These are phyloP conservation scores for Leccinum pachyderme DNA, from an alignment of 1,284 basidiomycete genomes.

Conservation along the genomic window DNA sequence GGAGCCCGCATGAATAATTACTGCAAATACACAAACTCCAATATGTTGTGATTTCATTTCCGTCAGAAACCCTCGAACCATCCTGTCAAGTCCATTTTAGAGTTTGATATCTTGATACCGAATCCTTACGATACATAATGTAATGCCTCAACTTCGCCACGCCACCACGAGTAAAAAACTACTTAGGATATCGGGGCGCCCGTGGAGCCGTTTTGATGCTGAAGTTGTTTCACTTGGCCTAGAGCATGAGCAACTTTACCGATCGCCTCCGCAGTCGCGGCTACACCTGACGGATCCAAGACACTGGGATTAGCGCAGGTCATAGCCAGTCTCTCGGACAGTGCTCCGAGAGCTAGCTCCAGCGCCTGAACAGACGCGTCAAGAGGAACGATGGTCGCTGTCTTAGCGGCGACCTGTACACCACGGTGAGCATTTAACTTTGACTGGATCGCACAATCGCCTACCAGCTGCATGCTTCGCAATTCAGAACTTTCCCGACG, in stretches of 20 bases:
- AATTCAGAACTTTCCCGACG: conserved; percentile 16
- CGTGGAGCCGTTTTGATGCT: conserved; percentile 31
- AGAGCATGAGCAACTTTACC: conserved; percentile 63
- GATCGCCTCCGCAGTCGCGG: conserved; percentile 67
- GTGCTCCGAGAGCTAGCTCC: conserved; percentile 48
- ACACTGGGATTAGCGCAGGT: conserved; percentile 39
- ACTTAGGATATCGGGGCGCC: conserved; percentile 18
- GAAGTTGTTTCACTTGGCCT: conserved; percentile 55
- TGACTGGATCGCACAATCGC: background rate
- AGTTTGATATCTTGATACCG: background rate
- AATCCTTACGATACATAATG: background rate
- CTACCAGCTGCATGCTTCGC: conserved; percentile 19
- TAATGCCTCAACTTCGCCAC: conserved; percentile 7
- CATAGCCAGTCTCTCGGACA: conserved; percentile 52
- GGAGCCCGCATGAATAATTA: background rate
- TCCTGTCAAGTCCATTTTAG: background rate
- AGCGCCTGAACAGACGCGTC: conserved; percentile 46
- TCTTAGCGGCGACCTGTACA: conserved; percentile 16
- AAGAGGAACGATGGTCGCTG: conserved; percentile 19
- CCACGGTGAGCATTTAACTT: conserved; percentile 1
- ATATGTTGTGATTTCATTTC: background rate
- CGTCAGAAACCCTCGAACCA: conserved; percentile 1
- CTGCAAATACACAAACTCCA: no score
- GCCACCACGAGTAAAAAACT: conserved; percentile 5
- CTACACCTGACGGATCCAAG: conserved; percentile 52